Evolutionary conservation across 805 yeast genomes (phyloP).

Genomic region (Kodamaea nitidulidarum): DNA sequence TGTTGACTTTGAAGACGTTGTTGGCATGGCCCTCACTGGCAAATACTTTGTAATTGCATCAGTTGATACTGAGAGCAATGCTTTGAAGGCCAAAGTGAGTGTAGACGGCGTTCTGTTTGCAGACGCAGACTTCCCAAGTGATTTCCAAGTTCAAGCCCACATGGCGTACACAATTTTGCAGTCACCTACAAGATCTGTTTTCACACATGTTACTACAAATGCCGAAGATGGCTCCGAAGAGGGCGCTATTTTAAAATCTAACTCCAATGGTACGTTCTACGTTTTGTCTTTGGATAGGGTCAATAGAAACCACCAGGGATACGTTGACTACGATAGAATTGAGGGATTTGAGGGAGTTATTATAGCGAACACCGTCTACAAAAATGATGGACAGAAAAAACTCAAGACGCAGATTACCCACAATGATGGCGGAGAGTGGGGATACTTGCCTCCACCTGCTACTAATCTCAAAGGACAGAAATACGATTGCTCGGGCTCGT

Average conservation of each 20-base stretch:
- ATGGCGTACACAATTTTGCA: constrained; percentile 71
- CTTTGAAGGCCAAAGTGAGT: constrained; percentile 66
- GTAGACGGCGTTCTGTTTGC: constrained; percentile 76
- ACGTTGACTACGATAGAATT: constrained; percentile 83
- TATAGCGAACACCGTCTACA: constrained; percentile 61
- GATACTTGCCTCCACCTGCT: constrained; percentile 62
- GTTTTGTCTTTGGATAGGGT: constrained; percentile 64
- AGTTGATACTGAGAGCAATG: constrained; percentile 39
- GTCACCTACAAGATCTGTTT: constrained; percentile 64
- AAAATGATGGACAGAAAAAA: constrained; percentile 45
- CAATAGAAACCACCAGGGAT: constrained; percentile 70
- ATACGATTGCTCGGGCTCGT: constrained; percentile 47
- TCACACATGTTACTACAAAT: constrained; percentile 77
- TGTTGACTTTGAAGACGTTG: constrained; percentile 50
- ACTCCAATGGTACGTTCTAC: constrained; percentile 86
- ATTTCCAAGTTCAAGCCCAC: constrained; percentile 51
- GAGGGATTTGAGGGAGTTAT: constrained; percentile 83
- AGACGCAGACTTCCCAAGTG: constrained; percentile 70
- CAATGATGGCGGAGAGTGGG: constrained; percentile 92
- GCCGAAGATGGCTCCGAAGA: constrained; percentile 48
- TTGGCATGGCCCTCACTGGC: constrained; percentile 72
- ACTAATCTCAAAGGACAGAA: constrained; percentile 57
- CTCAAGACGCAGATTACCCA: constrained; percentile 73
- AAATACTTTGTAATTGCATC: constrained; percentile 73
- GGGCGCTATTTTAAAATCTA: constrained; percentile 83